Conservation (phyloP, 2,329 filamentous ascomycete genomes). For the Verticillium nubilum region DNA sequence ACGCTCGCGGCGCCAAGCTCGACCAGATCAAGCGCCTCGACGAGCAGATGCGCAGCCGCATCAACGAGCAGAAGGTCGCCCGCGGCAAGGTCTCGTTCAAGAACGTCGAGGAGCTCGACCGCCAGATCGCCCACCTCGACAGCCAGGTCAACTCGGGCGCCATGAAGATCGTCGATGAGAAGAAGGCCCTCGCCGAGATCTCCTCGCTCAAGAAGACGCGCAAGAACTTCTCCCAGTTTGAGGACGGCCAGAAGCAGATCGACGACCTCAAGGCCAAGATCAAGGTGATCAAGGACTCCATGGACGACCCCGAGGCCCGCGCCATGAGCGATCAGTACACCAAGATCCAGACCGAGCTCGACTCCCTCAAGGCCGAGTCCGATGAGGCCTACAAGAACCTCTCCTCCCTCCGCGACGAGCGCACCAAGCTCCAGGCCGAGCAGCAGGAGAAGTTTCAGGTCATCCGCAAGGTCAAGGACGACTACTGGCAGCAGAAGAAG, state of each 20-base stretch:
- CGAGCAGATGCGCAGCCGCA: slow-evolving; percentile 78
- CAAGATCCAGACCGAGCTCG: slow-evolving; percentile 80
- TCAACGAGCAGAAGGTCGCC: slow-evolving; percentile 81
- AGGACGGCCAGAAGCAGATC: slow-evolving; percentile 82
- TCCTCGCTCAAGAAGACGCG: slow-evolving; percentile 78
- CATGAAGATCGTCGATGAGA: slow-evolving; percentile 97
- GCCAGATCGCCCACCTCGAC: slow-evolving; percentile 73
- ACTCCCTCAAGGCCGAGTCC: slow-evolving; percentile 86
- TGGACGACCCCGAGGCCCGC: slow-evolving; percentile 89
- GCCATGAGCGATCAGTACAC: slow-evolving; percentile 83
- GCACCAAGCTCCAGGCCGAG: slow-evolving; percentile 74
- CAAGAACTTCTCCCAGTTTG: slow-evolving; percentile 85
- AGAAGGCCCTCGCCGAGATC: slow-evolving; percentile 83
- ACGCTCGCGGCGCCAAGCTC: slow-evolving; percentile 67
- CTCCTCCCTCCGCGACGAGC: slow-evolving; percentile 78
- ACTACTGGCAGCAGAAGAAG: slow-evolving; percentile 75
- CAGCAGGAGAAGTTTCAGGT: slow-evolving; percentile 81
- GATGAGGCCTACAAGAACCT: slow-evolving; percentile 87
- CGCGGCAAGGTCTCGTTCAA: slow-evolving; percentile 80
- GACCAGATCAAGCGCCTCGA: slow-evolving; percentile 93
- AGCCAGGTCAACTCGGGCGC: slow-evolving; percentile 81
- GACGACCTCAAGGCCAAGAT: slow-evolving; percentile 83
- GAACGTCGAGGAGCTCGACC: slow-evolving; percentile 80
- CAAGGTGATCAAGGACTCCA: slow-evolving; percentile 77
- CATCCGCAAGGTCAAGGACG: slow-evolving; percentile 84